Evolutionary conservation across 2,329 filamentous ascomycete species (phyloP).

Genomic region (Aphanocladium album): DNA sequence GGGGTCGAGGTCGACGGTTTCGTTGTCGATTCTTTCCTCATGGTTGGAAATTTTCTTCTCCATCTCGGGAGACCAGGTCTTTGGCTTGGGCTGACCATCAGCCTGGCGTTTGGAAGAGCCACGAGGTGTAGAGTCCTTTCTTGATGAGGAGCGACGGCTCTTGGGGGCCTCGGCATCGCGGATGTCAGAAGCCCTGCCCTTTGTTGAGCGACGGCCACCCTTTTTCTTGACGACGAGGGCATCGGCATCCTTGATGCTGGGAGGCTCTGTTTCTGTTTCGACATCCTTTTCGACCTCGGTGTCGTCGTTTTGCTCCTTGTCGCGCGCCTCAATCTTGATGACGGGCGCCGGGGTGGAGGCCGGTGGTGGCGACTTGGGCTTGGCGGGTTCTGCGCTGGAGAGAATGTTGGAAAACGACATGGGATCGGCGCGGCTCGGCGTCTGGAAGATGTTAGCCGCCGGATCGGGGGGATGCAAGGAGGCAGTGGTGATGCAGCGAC

Average conservation of each 20-base stretch:
- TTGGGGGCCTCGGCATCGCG: conserved; percentile 46
- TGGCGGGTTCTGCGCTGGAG: conserved; percentile 67
- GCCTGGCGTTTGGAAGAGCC: conserved; percentile 53
- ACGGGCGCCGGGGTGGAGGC: conserved; percentile 25
- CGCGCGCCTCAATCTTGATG: conserved; percentile 20
- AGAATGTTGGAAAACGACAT: conserved; percentile 98
- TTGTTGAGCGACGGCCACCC: conserved; percentile 34
- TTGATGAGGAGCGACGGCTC: conserved; percentile 46
- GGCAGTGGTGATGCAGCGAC: conserved; percentile 19
- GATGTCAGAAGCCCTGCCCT: conserved; percentile 48
- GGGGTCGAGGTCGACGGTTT: conserved; percentile 41
- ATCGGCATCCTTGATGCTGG: conserved; percentile 11
- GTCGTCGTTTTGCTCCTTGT: conserved; percentile 19
- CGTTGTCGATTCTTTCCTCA: conserved; percentile 39
- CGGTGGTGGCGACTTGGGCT: conserved; percentile 44
- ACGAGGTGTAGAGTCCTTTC: conserved; percentile 43
- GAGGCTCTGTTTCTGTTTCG: conserved; percentile 30
- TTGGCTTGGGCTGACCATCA: conserved; percentile 61
- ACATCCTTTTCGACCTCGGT: conserved; percentile 25
- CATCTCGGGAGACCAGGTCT: conserved; percentile 51
- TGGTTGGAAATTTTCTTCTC: conserved; percentile 36
- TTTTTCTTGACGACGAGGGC: conserved; percentile 22
- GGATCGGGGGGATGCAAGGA: neutral
- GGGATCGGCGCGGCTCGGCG: conserved; percentile 71
- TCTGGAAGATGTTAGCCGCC: conserved; percentile 39